These are phyloP conservation scores for Elongisporangium undulatum DNA, from an alignment of 352 stramenopile genomes.

Conservation along the genomic window DNA sequence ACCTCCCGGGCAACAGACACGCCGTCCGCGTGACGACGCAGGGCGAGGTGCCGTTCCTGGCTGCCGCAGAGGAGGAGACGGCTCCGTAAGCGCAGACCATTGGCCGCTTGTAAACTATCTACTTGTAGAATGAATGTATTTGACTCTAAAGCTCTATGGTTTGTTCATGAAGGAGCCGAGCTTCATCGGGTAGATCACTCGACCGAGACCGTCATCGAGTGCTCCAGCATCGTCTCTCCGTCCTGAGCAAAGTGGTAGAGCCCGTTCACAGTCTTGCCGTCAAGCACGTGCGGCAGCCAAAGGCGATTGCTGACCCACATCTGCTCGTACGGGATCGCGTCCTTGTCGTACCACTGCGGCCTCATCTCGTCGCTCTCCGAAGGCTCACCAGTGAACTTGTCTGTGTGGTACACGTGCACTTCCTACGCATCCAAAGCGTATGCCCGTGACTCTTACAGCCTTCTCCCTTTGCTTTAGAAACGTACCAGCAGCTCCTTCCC, in stretches of 20 bases:
- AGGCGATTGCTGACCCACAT: conserved; percentile 88
- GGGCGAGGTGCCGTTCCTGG: conserved; percentile 29
- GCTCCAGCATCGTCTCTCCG: conserved; percentile 59
- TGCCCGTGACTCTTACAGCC: background rate
- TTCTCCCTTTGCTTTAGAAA: background rate
- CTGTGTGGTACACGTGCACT: conserved; percentile 81
- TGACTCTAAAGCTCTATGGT: no score
- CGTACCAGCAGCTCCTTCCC: conserved; percentile 52
- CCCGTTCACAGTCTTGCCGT: conserved; percentile 55
- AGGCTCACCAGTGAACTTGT: conserved; percentile 54
- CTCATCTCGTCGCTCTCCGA: conserved; percentile 89
- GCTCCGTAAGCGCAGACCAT: no score
- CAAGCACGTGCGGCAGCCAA: conserved; percentile 79
- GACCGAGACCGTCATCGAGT: conserved; percentile 26
- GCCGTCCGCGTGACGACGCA: conserved; percentile 26
- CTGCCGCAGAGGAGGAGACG: no score
- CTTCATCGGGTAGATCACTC: no score
- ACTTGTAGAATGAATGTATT: no score
- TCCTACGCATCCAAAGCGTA: conserved; percentile 22
- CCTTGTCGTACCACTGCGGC: conserved; percentile 69
- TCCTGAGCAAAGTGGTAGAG: conserved; percentile 72
- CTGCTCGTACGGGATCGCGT: conserved; percentile 61
- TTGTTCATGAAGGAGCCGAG: no score
- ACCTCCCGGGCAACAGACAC: conserved; percentile 29
- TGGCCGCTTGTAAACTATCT: no score